Conservation (phyloP, 352 stramenopile genomes). For the Globisporangium splendens region DNA sequence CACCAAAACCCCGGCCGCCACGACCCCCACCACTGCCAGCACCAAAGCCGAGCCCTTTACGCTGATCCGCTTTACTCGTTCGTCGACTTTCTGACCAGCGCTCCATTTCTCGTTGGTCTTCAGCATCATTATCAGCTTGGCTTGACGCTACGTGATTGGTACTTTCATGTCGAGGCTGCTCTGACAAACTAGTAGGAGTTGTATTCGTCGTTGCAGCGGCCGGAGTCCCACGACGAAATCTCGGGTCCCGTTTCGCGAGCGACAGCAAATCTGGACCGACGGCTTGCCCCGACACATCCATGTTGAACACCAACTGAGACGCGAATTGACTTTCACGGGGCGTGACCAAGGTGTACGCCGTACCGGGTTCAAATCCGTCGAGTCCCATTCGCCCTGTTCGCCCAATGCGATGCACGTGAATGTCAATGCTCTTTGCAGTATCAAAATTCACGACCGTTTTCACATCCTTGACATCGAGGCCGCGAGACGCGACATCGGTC, state of each 20-base stretch:
- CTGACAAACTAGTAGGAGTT: background rate
- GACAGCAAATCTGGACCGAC: slow-evolving; percentile 53
- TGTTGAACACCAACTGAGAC: slow-evolving; percentile 77
- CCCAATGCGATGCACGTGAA: slow-evolving; percentile 87
- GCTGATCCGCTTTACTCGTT: slow-evolving; percentile 60
- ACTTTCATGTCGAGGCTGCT: background rate
- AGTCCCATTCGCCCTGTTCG: slow-evolving; percentile 82
- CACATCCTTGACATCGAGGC: slow-evolving; percentile 88
- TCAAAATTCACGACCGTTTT: slow-evolving; percentile 91
- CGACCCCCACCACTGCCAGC: background rate
- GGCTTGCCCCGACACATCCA: slow-evolving; percentile 69
- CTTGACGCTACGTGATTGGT: background rate
- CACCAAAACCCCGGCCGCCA: background rate
- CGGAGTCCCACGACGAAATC: slow-evolving; percentile 46
- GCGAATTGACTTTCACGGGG: slow-evolving; percentile 71
- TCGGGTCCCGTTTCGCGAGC: slow-evolving; percentile 43
- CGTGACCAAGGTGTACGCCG: slow-evolving; percentile 81
- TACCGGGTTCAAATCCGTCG: slow-evolving; percentile 77
- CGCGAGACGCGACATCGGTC: slow-evolving; percentile 85
- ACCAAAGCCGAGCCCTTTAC: slow-evolving; percentile 69
- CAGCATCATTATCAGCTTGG: slow-evolving; percentile 22
- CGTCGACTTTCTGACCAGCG: slow-evolving; percentile 51
- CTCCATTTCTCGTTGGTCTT: slow-evolving; percentile 51
- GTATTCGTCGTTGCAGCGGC: background rate
- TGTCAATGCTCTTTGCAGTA: slow-evolving; percentile 90